A percentile compares a stretch with the other conserved stretches of the same genome.
Evolutionary conservation across 371 early-diverging fungal genomes (phyloP).

Genomic region (Umbelopsis sp.): DNA sequence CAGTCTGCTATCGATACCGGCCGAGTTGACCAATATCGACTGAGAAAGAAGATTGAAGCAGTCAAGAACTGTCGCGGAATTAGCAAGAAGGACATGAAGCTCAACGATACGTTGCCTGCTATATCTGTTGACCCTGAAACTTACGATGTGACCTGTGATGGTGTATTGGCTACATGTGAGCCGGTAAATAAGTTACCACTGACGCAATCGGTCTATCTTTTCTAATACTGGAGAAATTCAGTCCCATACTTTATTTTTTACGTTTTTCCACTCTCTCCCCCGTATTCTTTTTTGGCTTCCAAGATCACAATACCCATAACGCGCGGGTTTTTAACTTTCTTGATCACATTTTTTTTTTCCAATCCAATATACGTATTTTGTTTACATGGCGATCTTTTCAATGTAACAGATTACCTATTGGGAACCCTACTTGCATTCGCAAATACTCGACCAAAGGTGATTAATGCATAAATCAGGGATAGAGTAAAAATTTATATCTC

Average conservation of each 20-base stretch:
- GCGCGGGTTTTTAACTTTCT: too few relatives aligned
- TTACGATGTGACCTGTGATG: constrained; percentile 83
- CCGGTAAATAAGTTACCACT: constrained; percentile 77
- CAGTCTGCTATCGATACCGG: constrained; percentile 69
- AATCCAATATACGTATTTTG: too few relatives aligned
- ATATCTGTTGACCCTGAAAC: constrained; percentile 91
- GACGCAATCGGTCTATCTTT: constrained; percentile 74
- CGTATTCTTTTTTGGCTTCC: too few relatives aligned
- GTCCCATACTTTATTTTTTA: too few relatives aligned
- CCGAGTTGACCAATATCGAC: constrained; percentile 53
- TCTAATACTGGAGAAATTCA: constrained; percentile 44
- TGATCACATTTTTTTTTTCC: too few relatives aligned
- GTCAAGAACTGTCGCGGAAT: constrained; percentile 79
- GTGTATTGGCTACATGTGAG: constrained; percentile 65
- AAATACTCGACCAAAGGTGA: too few relatives aligned
- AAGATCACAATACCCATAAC: not conserved
- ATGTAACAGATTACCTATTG: too few relatives aligned
- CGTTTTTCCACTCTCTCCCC: too few relatives aligned
- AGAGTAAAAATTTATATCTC: too few relatives aligned
- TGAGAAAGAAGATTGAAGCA: constrained; percentile 72
- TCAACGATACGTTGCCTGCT: constrained; percentile 75
- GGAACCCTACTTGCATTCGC: too few relatives aligned
- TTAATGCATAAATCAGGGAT: too few relatives aligned
- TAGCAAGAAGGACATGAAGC: constrained; percentile 84
- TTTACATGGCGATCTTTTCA: too few relatives aligned